Evolutionary conservation across 345 rosid species (phyloP), one percentile per base, ranked within the genome.

Genomic region (Schrenkiella parvula): DNA sequence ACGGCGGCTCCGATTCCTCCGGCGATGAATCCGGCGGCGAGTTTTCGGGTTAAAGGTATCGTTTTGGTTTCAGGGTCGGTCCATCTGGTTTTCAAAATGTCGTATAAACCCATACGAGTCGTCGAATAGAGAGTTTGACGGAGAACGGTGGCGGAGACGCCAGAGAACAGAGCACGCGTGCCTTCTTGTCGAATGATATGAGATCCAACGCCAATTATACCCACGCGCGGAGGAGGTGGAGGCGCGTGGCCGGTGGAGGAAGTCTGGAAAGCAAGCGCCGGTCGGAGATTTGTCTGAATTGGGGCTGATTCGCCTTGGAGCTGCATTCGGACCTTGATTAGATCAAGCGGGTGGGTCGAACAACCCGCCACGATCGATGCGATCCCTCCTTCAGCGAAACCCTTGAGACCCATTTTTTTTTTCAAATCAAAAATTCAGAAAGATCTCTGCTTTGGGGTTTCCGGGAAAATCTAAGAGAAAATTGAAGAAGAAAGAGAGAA

Each of bases 261-360:
- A 6, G 79, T 54, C 12, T 79, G 92, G 68, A 84, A 87, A 17
- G 92, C 88, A 0, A 91, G 82, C 7, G 91, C 87, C 6, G 91
- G 95, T 34, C 93, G 93, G 77, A 84, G 83, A 17, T 71, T 74
- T 8, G 79, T 80, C 18, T 72, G 78, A 6, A 72, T 55, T 29
- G 84, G 73, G 6, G 86, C 82, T 26, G 74, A 52, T 76, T 89
- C 97, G 0, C 97, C 96, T 50, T 89, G 91, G 25, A 89, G 91
- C 54, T 91, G 96, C 97, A 91, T 86, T 5, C 96, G 93, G 63
- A 91, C 97, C 63, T 91, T 89, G 84, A 91, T 74, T 4, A 91
- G 84, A 68, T 91, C 97, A 9, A 91, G 93, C 1, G 97, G 96
- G 76, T 91, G 97, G 28, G 97, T 91, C 2, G 88, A 75, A 60